Conservation (phyloP, 208 protist genomes). For the Strigomonas galati region DNA sequence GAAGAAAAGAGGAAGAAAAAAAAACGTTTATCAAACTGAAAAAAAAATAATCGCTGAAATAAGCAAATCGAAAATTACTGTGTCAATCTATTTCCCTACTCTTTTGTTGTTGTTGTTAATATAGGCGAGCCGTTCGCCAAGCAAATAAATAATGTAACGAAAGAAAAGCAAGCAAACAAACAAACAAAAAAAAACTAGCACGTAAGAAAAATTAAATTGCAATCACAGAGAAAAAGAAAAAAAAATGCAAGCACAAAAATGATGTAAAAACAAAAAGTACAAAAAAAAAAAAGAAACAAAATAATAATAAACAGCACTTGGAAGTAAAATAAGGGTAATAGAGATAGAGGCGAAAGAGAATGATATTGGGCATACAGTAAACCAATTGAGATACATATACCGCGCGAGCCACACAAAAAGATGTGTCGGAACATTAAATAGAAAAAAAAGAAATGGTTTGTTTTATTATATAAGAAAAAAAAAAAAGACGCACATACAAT, state of each 20-base stretch:
- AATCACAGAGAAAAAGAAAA: constrained; percentile 10
- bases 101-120: not conserved
- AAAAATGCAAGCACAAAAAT: constrained; percentile 4
- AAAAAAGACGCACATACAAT: too few relatives aligned
- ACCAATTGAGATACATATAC: not conserved
- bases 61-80: too few relatives aligned
- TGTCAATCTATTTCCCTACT: not conserved
- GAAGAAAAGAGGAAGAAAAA: constrained; percentile 6
- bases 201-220: constrained; percentile 7
- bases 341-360: constrained; percentile 9
- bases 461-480: not conserved
- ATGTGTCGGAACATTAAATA: not conserved
- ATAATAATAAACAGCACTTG: not conserved
- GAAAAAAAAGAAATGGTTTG: not conserved
- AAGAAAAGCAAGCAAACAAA: not conserved
- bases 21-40: too few relatives aligned
- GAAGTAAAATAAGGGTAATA: constrained; percentile 1
- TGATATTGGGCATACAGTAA: not conserved
- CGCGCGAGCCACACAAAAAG: not conserved
- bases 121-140: not conserved
- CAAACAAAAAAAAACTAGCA: not conserved
- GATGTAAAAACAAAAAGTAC: constrained; percentile 2
- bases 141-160: not conserved
- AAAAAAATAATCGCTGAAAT: too few relatives aligned
- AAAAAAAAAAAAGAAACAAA: constrained; percentile 14